These are phyloP conservation scores for Karstenula rhodostoma DNA, from an alignment of 2,329 filamentous ascomycete species.

Conservation along the genomic window DNA sequence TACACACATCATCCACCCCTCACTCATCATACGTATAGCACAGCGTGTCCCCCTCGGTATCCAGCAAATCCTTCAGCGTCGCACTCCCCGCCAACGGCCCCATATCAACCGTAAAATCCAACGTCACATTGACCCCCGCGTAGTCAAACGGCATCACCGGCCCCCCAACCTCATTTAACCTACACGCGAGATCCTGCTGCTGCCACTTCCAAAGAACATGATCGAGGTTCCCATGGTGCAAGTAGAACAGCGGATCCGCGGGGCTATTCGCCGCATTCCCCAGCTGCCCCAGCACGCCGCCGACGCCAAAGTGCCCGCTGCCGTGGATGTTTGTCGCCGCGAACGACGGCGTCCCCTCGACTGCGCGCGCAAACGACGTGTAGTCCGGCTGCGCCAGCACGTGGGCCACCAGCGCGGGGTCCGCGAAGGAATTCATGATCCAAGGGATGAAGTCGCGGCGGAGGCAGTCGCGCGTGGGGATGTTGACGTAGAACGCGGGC, in stretches of 20 bases:
- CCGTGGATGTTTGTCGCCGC: slow-evolving; percentile 43
- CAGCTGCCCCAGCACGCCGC: slow-evolving; percentile 42
- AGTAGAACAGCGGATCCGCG: slow-evolving; percentile 48
- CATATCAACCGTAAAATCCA: slow-evolving; percentile 43
- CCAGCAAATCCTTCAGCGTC: slow-evolving; percentile 39
- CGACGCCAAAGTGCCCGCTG: slow-evolving; percentile 48
- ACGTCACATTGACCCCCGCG: slow-evolving; percentile 39
- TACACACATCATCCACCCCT: not conserved
- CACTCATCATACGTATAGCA: slow-evolving; percentile 33
- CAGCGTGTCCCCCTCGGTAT: slow-evolving; percentile 30
- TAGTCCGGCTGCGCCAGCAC: slow-evolving; percentile 36
- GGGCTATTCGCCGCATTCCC: slow-evolving; percentile 48
- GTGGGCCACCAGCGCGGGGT: slow-evolving; percentile 30
- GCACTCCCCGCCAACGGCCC: slow-evolving; percentile 37
- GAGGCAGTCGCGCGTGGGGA: slow-evolving; percentile 37
- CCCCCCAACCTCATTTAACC: slow-evolving; percentile 47
- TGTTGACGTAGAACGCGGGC: slow-evolving; percentile 32
- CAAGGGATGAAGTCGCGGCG: slow-evolving; percentile 42
- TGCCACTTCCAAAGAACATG: slow-evolving; percentile 44
- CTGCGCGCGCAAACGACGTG: slow-evolving; percentile 34
- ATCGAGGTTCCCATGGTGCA: slow-evolving; percentile 51
- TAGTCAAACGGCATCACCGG: slow-evolving; percentile 39
- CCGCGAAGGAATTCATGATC: slow-evolving; percentile 32
- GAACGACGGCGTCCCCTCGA: slow-evolving; percentile 39
- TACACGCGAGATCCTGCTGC: slow-evolving; percentile 35